Percentiles rank a stretch among this genome's conserved stretches.
Evolutionary conservation across 75 land plant genomes (phyloP).

Genomic region (Sequoia sempervirens): DNA sequence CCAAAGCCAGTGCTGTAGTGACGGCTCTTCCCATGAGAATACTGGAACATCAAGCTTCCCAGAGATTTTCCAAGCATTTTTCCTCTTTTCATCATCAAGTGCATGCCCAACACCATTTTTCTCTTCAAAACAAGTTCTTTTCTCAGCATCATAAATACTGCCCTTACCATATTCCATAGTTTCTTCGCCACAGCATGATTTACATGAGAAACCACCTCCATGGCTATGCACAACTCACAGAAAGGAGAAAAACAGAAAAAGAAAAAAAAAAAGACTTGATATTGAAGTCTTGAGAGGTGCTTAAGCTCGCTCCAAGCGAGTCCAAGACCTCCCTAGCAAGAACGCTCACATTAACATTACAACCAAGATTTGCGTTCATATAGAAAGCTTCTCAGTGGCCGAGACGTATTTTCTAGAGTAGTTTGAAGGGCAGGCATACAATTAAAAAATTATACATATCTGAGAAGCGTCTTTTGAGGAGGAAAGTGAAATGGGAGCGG

Average conservation of each 20-base stretch:
- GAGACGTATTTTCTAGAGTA: not conserved
- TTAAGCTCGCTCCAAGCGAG: not conserved
- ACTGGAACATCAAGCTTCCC: conserved; percentile 11
- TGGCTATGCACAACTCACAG: not conserved
- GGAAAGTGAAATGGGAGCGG: not conserved
- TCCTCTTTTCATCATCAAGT: conserved; percentile 39
- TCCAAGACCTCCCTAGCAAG: not conserved
- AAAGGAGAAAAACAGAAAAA: too few species aligned
- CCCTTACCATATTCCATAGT: conserved; percentile 32
- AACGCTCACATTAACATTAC: not conserved
- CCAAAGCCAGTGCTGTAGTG: not conserved
- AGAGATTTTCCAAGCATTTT: conserved; percentile 24
- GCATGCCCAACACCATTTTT: conserved; percentile 30
- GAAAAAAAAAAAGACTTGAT: too few species aligned
- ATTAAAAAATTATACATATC: not conserved
- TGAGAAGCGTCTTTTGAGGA: not conserved
- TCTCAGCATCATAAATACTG: conserved; percentile 31
- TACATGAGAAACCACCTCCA: conserved; percentile 6
- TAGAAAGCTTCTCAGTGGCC: not conserved
- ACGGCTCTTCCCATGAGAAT: conserved; percentile 5
- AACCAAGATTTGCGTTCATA: not conserved
- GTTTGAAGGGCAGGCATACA: not conserved
- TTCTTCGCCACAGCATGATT: conserved; percentile 19
- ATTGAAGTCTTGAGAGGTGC: not conserved
- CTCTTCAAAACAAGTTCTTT: conserved; percentile 23